These are phyloP conservation scores for Cladosporium cucumerinum DNA, from an alignment of 2,329 filamentous ascomycete genomes.

Conservation along the genomic window DNA sequence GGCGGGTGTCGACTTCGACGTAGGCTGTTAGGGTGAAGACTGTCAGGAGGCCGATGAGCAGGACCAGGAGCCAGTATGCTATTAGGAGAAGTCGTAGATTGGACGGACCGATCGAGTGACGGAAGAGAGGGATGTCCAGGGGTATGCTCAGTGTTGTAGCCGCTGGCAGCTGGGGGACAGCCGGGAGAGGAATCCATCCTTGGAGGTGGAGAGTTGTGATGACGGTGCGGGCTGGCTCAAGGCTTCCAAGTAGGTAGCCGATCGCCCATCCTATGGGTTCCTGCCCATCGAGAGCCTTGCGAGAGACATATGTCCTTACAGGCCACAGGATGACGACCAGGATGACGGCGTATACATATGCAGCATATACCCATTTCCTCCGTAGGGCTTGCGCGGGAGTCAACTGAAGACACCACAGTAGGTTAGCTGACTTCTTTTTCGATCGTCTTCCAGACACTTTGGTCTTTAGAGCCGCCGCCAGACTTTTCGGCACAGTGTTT, in stretches of 20 bases:
- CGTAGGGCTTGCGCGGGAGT: constrained; percentile 72
- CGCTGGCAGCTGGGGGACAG: not conserved
- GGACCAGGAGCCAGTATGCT: constrained; percentile 68
- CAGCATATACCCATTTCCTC: constrained; percentile 80
- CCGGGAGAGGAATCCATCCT: constrained; percentile 71
- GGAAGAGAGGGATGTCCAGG: constrained; percentile 61
- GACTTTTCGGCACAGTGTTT: constrained; percentile 21
- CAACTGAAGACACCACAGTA: constrained; percentile 73
- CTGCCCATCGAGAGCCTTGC: constrained; percentile 62
- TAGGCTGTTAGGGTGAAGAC: constrained; percentile 76
- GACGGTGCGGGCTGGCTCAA: constrained; percentile 67
- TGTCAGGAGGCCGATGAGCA: constrained; percentile 67
- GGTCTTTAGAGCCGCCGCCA: not conserved
- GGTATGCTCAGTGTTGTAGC: constrained; percentile 22
- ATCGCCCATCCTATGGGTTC: constrained; percentile 93
- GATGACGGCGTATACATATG: constrained; percentile 70
- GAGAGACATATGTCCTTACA: constrained; percentile 66
- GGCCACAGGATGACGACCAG: constrained; percentile 64
- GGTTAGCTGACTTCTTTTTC: constrained; percentile 59
- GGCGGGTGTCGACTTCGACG: constrained; percentile 89
- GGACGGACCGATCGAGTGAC: constrained; percentile 64
- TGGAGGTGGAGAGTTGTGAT: constrained; percentile 67
- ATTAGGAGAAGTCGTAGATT: constrained; percentile 77
- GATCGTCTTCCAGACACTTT: constrained; percentile 15
- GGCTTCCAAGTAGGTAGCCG: constrained; percentile 80